Evolutionary conservation across 495 filamentous ascomycete genomes (phyloP).

Genomic region (Xylaria acuta): DNA sequence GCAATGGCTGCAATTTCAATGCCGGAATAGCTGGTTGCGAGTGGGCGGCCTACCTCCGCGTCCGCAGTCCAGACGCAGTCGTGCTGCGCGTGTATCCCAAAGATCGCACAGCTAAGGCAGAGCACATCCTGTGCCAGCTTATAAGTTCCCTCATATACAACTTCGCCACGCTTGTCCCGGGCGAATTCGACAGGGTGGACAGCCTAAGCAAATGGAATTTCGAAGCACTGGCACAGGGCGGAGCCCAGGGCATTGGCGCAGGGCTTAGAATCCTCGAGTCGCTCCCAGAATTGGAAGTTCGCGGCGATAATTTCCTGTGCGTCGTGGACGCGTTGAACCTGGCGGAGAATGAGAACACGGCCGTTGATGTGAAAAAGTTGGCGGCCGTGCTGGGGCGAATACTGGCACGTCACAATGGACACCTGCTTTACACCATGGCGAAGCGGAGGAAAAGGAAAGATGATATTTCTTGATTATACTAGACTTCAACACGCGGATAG

Average conservation of each 20-base stretch:
- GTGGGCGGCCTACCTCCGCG: slow-evolving; percentile 30
- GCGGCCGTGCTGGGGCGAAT: slow-evolving; percentile 4
- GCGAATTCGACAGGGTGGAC: slow-evolving; percentile 13
- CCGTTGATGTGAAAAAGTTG: slow-evolving; percentile 9
- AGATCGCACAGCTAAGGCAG: slow-evolving; percentile 15
- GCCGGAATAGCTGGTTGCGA: slow-evolving; percentile 25
- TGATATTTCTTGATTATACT: not conserved
- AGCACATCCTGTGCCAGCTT: slow-evolving; percentile 28
- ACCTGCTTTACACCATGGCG: slow-evolving; percentile 18
- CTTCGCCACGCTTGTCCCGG: slow-evolving; percentile 23
- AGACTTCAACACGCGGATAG: not conserved
- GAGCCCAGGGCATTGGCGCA: slow-evolving; percentile 20
- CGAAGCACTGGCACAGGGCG: slow-evolving; percentile 21
- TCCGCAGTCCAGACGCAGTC: slow-evolving; percentile 8
- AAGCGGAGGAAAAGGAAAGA: not conserved
- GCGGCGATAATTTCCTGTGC: slow-evolving; percentile 16
- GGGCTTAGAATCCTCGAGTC: slow-evolving; percentile 27
- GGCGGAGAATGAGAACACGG: slow-evolving; percentile 15
- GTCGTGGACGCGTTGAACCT: slow-evolving; percentile 30
- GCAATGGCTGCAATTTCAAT: not conserved
- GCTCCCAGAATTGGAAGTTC: slow-evolving; percentile 17
- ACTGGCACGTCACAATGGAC: slow-evolving; percentile 3
- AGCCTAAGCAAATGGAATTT: slow-evolving; percentile 20
- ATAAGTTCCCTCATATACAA: slow-evolving; percentile 30
- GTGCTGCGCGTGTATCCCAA: slow-evolving; percentile 30